Base-by-base conservation (phyloP, 1,284 basidiomycete species). In the Apiotrichum laibachii region DNA sequence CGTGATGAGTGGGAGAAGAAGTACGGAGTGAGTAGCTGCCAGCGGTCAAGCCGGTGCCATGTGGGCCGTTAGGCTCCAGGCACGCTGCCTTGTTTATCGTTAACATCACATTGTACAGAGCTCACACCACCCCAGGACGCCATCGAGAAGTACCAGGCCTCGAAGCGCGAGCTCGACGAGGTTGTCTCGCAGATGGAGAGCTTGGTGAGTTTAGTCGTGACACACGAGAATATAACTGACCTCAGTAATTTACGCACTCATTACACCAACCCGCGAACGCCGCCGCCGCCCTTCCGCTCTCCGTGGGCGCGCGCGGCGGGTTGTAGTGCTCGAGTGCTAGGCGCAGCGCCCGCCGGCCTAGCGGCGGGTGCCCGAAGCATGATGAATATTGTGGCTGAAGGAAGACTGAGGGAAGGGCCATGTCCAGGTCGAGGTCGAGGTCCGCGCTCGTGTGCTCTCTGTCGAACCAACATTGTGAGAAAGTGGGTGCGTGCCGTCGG, bases 1-100 rank as follows among this genome's bases (percentile, higher is more conserved):
- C 87, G 93, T 61, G 94, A 97, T 76, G 76, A 80, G 55, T 92
- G 89, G 92, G 95, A 98, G 85, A 85, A 87, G 83, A 98, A 97
- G 81, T 90, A 86, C 82, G 34, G 16, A 46, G 45, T 48, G 37
- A 42, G 39, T 55, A 9, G 18, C 11, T 26, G 37, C 37, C n/a
- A 2, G 13, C 10, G 26, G 21, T 50, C n/a, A n/a, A n/a, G n/a
- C n/a, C n/a, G n/a, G n/a, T n/a, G n/a, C n/a, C n/a, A n/a, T n/a
- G n/a, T n/a, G n/a, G n/a, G n/a, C n/a, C n/a, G n/a, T n/a, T n/a
- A n/a, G n/a, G n/a, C n/a, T n/a, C n/a, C 35, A 50, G 35, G 43
- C 10, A 46, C 45, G 31, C 16, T 13, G n/a, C 19, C 43, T 21
- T 19, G 19, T 21, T 19, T 6, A 45, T 16, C n/a, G 8, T 26